Base-by-base conservation (phyloP, 2,329 filamentous ascomycete genomes). In the Macrophomina pseudophaseolina region DNA sequence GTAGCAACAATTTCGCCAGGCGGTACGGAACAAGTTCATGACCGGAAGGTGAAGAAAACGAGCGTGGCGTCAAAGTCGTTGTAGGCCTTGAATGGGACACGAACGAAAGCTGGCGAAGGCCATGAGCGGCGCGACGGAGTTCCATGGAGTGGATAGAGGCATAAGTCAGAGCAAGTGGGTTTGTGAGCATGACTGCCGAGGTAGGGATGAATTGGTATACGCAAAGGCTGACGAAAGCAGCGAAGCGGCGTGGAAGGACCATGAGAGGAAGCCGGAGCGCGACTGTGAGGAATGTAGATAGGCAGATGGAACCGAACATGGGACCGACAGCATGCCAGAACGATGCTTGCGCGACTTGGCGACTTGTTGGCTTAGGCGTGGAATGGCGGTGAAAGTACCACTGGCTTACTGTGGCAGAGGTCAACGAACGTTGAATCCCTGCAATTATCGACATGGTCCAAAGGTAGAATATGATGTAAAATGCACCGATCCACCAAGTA, bases 301-400 rank as follows among this genome's bases (percentile, higher is more conserved):
- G 84, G 78, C 93, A 96, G 72, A 98, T 92, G 4, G 93, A 96
- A 65, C 95, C 95, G 74, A 97, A 96, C 44, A 97, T 89, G 1
- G 92, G 94, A 16, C 92, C 94, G 14, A 88, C 83, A 2, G 94
- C 90, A 80, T 99, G 95, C 59, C 85, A 84, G 52, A 97, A 83
- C 14, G 94, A 94, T 6, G 94, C 94, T 68, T 87, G 84, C 32
- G 98, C 93, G 56, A 98, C 90, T 65, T 94, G 90, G 66, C 86
- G 85, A 1, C 93, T 94, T 0, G 92, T 89, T 2, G 93, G 89
- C 8, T 90, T 84, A 5, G 94, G 93, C 11, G 89, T 86, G 4
- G 89, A 88, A 72, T 96, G 91, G 69, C 95, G 92, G 79, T 98
- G 94, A 79, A 98, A 99, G 80, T 99, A 99, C 95, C 95, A 99